These are phyloP conservation scores for Cyclotella choctawhatcheeana DNA, from an alignment of 108 stramenopile species.

Conservation along the genomic window DNA sequence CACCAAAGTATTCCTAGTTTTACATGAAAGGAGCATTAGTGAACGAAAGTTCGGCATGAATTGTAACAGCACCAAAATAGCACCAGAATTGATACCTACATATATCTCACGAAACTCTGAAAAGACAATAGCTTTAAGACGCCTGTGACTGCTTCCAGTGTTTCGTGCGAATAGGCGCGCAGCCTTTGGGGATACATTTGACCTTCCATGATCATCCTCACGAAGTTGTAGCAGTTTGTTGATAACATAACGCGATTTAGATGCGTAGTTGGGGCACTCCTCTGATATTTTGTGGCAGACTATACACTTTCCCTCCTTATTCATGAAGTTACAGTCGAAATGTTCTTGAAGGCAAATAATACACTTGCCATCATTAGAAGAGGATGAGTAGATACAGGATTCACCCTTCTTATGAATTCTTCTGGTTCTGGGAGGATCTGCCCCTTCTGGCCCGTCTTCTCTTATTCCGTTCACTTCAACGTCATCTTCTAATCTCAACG, in stretches of 20 bases:
- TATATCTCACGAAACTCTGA: slow-evolving; percentile 79
- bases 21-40: not conserved
- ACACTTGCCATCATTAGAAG: slow-evolving; percentile 64
- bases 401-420: slow-evolving; percentile 57
- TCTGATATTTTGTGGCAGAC: slow-evolving; percentile 61
- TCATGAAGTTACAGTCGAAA: slow-evolving; percentile 65
- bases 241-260: slow-evolving; percentile 75
- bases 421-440: not conserved
- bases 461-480: slow-evolving; percentile 18
- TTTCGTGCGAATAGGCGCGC: slow-evolving; percentile 35
- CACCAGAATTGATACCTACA: not conserved
- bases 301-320: slow-evolving; percentile 39
- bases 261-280: slow-evolving; percentile 67
- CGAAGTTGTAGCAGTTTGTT: slow-evolving; percentile 58
- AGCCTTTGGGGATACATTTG: slow-evolving; percentile 30
- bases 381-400: slow-evolving; percentile 57
- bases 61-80: not conserved
- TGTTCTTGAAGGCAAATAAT: slow-evolving; percentile 71
- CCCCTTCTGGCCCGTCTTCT: slow-evolving; percentile 12
- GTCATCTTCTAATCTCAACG: not conserved
- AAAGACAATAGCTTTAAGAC: slow-evolving; percentile 82
- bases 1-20: slow-evolving; percentile 62
- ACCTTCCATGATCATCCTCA: not conserved
- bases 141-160: slow-evolving; percentile 33
- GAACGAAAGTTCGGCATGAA: not conserved